Evolutionary conservation across 805 yeast genomes (phyloP).

Genomic region (Wickerhamiella vanderwaltii): DNA sequence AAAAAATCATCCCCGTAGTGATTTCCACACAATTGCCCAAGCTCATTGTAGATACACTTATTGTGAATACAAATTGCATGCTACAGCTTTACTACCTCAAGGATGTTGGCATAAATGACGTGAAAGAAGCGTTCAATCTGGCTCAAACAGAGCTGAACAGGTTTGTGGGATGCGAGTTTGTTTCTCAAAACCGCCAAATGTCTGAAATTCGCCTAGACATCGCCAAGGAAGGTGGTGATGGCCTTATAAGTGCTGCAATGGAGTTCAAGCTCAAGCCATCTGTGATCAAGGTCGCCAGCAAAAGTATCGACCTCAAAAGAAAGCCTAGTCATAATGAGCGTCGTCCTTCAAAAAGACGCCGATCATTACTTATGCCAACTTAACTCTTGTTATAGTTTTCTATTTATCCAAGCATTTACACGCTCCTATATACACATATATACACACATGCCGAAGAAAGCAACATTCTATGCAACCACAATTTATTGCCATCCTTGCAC

Average conservation of each 20-base stretch:
- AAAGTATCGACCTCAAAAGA: conserved; percentile 4
- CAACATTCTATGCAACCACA: too few species aligned
- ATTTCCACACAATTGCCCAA: background rate
- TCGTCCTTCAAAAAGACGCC: conserved; percentile 7
- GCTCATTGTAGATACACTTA: background rate
- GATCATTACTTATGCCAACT: conserved; percentile 2
- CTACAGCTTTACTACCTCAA: conserved; percentile 1
- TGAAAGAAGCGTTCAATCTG: background rate
- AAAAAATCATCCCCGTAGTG: background rate
- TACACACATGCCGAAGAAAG: too few species aligned
- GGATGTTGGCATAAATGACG: background rate
- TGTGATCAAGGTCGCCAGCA: background rate
- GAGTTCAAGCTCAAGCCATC: background rate
- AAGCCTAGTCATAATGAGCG: conserved; percentile 4
- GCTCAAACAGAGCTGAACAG: conserved; percentile 1
- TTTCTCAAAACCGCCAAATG: conserved; percentile 5
- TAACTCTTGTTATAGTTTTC: background rate
- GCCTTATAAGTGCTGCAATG: background rate
- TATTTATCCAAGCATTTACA: too few species aligned
- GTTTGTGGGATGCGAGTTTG: background rate
- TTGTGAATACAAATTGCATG: conserved; percentile 1
- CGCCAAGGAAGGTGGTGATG: background rate
- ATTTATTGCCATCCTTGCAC: too few species aligned
- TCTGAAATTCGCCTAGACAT: background rate
- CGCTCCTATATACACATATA: too few species aligned